A percentile compares a stretch with the other conserved stretches of the same genome.
Conservation (phyloP, 768 basidiomycete species). For the Dioszegia crocea region DNA sequence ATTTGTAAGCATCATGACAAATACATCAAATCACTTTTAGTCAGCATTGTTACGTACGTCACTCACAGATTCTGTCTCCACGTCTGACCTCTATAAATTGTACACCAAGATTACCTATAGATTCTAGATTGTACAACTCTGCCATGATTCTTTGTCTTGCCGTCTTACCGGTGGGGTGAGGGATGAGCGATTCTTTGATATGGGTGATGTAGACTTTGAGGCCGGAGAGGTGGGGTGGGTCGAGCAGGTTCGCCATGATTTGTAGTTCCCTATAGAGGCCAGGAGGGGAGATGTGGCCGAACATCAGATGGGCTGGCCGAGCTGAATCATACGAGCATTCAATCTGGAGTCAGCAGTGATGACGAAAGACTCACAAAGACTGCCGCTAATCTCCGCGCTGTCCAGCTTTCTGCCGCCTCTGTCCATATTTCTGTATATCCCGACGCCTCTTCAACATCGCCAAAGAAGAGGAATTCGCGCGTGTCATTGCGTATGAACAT, state of each 20-base stretch:
- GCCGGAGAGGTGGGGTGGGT: constrained; percentile 31
- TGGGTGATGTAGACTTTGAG: constrained; percentile 69
- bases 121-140: constrained; percentile 66
- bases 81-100: constrained; percentile 68
- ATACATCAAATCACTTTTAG: constrained; percentile 8
- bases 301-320: constrained; percentile 64
- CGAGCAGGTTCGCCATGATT: constrained; percentile 51
- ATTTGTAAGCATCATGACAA: neutral
- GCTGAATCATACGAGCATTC: constrained; percentile 87
- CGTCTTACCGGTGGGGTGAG: constrained; percentile 51
- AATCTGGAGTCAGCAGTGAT: constrained; percentile 33
- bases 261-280: constrained; percentile 71
- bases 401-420: constrained; percentile 68
- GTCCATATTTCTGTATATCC: constrained; percentile 62
- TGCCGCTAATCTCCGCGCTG: constrained; percentile 60
- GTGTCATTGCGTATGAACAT: constrained; percentile 70
- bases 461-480: constrained; percentile 83
- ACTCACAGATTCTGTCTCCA: constrained; percentile 76
- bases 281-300: constrained; percentile 80
- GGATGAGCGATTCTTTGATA: constrained; percentile 72
- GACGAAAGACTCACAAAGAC: constrained; percentile 64
- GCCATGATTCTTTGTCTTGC: constrained; percentile 66
- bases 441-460: constrained; percentile 72
- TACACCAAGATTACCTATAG: constrained; percentile 63
- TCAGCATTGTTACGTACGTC: neutral